These are phyloP conservation scores for Barbatosphaeria neglecta DNA, from an alignment of 495 filamentous ascomycete species.

Conservation along the genomic window DNA sequence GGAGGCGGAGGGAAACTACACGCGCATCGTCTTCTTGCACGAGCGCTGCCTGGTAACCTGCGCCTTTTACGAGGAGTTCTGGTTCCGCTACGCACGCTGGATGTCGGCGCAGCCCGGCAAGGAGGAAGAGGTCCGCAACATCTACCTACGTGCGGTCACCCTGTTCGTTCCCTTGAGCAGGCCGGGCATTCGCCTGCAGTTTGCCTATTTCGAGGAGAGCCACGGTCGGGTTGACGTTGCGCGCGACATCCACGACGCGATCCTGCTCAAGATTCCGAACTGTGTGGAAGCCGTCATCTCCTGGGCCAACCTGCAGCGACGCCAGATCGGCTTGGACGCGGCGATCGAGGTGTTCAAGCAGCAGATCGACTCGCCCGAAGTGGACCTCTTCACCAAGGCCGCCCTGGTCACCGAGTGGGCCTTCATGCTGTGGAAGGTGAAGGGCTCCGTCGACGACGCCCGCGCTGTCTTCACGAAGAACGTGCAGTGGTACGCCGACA, in stretches of 20 bases:
- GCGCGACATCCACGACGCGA: slow-evolving; percentile 68
- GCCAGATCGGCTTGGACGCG: slow-evolving; percentile 73
- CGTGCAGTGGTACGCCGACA: slow-evolving; percentile 75
- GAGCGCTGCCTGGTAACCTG: slow-evolving; percentile 88
- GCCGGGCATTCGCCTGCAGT: slow-evolving; percentile 74
- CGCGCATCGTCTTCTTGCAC: slow-evolving; percentile 71
- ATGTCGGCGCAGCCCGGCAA: slow-evolving; percentile 75
- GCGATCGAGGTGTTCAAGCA: slow-evolving; percentile 77
- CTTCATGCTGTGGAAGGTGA: slow-evolving; percentile 77
- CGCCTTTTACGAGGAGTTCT: slow-evolving; percentile 94
- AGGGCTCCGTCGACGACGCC: slow-evolving; percentile 74
- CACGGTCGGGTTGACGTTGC: slow-evolving; percentile 64
- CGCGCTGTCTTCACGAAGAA: slow-evolving; percentile 76
- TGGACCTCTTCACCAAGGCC: slow-evolving; percentile 73
- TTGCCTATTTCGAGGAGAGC: slow-evolving; percentile 89
- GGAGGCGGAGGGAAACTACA: slow-evolving; percentile 69
- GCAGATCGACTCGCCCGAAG: slow-evolving; percentile 60
- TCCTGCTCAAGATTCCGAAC: slow-evolving; percentile 54
- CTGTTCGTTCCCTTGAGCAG: slow-evolving; percentile 76
- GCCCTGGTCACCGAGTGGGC: slow-evolving; percentile 87
- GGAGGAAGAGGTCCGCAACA: slow-evolving; percentile 82
- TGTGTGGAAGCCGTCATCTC: slow-evolving; percentile 81
- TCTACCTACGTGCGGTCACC: slow-evolving; percentile 79
- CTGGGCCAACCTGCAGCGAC: slow-evolving; percentile 77
- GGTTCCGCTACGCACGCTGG: slow-evolving; percentile 95